Evolutionary conservation across 1,284 basidiomycete species (phyloP), one percentile per base, ranked within the genome.

Genomic region (Ustilago sp.): DNA sequence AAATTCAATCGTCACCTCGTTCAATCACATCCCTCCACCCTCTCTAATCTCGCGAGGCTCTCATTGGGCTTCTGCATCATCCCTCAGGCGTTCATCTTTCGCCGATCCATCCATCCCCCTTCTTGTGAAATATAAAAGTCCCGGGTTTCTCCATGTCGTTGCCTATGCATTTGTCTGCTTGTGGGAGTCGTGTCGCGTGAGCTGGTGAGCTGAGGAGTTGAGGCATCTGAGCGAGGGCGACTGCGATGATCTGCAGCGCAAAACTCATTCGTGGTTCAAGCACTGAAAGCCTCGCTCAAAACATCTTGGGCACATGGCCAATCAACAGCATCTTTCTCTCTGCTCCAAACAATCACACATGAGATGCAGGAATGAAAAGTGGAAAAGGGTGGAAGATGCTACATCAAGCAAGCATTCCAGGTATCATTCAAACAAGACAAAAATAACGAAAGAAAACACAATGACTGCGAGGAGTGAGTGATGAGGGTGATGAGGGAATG

Each of bases 91-190:
- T 6, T 41, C 12, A 7, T 45, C 43, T 7, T 6, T 19, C 11
- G 36, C 9, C 36, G 2, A 38, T 13, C 36, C 9, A 9, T 45
- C 11, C 43, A 23, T 45, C 43, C 43, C 43, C 43, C 36, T 15
- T 31, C 28, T 51, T 62, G 41, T 54, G 41, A 62, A 57, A 62
- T 62, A 62, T 5, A 36, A 62, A 62, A 45, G 23, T 19, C 19
- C 28, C 38, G 13, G 60, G 41, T 39, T 47, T 52, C 45, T 17
- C 15, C 28, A 19, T 57, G 34, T 39, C 31, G 34, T 32, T 11
- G 5, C 7, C 23, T 56, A 8, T 32, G 39, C 23, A 19, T 56
- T 5, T 39, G 19, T 31, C 28, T 4, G 23, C 28, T 43, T 34
- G 9, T 8, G 34, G 32, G 15, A 4, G 32, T 34, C 8, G 7